A percentile compares a stretch with the other conserved stretches of the same genome.
phyloP scores from a whole-genome alignment of 208 protist genomes.

The Trypanosoma boissoni region DNA sequence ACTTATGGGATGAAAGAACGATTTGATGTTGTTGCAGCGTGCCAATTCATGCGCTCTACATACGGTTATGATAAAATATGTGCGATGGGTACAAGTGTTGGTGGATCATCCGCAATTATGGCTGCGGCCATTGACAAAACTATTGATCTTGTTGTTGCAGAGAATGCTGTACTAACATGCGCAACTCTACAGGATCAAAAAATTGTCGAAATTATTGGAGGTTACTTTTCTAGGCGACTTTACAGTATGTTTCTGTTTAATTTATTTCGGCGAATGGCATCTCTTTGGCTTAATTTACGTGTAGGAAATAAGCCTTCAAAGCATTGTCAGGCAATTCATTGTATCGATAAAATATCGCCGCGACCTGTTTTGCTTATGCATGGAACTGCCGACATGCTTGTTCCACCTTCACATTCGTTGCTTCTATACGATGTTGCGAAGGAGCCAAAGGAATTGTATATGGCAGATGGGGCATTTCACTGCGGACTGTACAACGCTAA shows the following conservation, averaged over 20 bases:
- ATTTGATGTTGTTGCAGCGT: constrained; percentile 84
- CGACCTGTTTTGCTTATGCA: constrained; percentile 89
- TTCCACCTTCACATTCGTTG: constrained; percentile 80
- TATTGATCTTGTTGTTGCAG: constrained; percentile 86
- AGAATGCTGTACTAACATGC: constrained; percentile 87
- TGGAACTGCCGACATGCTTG: constrained; percentile 82
- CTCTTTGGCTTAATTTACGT: constrained; percentile 83
- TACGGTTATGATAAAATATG: constrained; percentile 74
- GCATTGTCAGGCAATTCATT: constrained; percentile 82
- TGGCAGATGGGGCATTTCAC: constrained; percentile 83
- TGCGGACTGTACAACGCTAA: constrained; percentile 88
- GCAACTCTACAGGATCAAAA: constrained; percentile 81
- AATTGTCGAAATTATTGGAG: constrained; percentile 57
- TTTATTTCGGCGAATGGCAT: constrained; percentile 54
- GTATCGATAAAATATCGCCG: constrained; percentile 70
- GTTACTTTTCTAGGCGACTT: constrained; percentile 63
- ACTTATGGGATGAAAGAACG: constrained; percentile 89
- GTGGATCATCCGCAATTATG: constrained; percentile 88
- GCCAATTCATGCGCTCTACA: constrained; percentile 54
- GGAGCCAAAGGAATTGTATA: constrained; percentile 87
- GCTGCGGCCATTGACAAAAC: constrained; percentile 80
- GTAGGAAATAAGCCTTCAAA: constrained; percentile 85
- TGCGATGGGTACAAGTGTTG: constrained; percentile 88
- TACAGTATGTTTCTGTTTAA: constrained; percentile 67
- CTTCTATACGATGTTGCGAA: constrained; percentile 70